Evolutionary conservation across 352 stramenopile species (phyloP).

Genomic region (Phytophthora megakarya): DNA sequence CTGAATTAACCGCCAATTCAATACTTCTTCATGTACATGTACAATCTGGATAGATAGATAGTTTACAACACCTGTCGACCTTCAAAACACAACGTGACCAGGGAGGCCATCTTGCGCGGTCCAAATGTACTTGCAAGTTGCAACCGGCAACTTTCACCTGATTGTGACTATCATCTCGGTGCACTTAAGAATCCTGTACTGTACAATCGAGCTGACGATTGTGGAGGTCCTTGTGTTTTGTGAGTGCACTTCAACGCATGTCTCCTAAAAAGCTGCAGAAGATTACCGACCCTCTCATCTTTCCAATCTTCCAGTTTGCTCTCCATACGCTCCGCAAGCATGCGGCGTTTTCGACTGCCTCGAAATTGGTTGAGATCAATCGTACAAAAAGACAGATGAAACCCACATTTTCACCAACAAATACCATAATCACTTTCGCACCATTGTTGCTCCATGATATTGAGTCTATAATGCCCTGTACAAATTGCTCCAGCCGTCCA

Average conservation of each 20-base stretch:
- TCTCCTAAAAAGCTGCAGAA: no score
- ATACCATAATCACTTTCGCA: conserved; percentile 4
- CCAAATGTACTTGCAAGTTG: no score
- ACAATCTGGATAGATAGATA: no score
- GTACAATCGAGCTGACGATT: neutral
- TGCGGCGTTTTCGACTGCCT: conserved; percentile 11
- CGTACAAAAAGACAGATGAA: conserved; percentile 8
- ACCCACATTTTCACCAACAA: neutral
- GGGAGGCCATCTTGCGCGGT: no score
- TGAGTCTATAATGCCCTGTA: no score
- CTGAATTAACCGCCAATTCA: neutral
- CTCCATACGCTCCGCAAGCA: conserved; percentile 20
- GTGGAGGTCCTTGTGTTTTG: neutral
- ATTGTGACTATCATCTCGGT: no score
- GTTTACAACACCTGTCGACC: no score
- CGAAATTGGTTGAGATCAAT: neutral
- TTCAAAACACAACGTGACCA: no score
- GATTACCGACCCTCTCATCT: conserved; percentile 22
- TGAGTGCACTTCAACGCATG: neutral
- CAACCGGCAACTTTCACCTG: neutral
- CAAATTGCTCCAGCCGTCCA: no score
- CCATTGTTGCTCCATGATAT: neutral
- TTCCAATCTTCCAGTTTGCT: conserved; percentile 26
- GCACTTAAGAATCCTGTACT: no score
- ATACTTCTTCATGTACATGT: neutral